A percentile compares a stretch with the other conserved stretches of the same genome.
phyloP scores from a whole-genome alignment of 164 flowering plant species.

The Echeveria elegans region DNA sequence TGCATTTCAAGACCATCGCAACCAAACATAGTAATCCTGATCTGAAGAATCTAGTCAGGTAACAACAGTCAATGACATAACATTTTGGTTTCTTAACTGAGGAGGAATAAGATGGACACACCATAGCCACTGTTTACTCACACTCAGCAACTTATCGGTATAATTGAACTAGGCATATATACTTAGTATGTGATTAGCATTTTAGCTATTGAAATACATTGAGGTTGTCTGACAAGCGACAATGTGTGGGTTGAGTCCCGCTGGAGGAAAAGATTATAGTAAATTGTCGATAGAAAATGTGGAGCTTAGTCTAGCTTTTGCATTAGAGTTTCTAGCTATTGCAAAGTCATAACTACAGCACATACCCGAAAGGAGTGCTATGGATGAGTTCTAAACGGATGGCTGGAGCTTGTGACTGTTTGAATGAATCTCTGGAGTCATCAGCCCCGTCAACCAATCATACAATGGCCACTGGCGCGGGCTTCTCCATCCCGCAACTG shows the following conservation, averaged over 20 bases:
- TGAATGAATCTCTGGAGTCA: constrained; percentile 31
- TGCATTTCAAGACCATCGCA: neutral
- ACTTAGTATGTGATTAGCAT: neutral
- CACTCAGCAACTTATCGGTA: neutral
- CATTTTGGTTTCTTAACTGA: too few species aligned
- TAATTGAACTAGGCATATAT: neutral
- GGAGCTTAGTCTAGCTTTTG: constrained; percentile 46
- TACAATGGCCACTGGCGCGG: constrained; percentile 10
- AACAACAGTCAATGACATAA: too few species aligned
- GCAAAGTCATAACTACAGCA: too few species aligned
- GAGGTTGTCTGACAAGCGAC: constrained; percentile 16
- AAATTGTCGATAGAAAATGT: too few species aligned
- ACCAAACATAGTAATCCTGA: neutral
- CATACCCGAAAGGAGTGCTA: constrained; percentile 21
- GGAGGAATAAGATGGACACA: too few species aligned
- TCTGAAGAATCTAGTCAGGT: too few species aligned
- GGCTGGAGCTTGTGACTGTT: constrained; percentile 34
- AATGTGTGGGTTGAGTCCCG: too few species aligned
- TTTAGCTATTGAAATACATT: neutral
- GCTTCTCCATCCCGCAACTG: constrained; percentile 17
- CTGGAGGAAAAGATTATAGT: too few species aligned
- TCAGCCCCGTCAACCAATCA: constrained; percentile 36
- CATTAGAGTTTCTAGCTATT: constrained; percentile 44
- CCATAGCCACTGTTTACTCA: neutral
- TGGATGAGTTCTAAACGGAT: constrained; percentile 27